A percentile compares a stretch with the other conserved stretches of the same genome.
These are phyloP conservation scores for Penicillium thymicola DNA, from an alignment of 2,329 filamentous ascomycete species.

Conservation along the genomic window DNA sequence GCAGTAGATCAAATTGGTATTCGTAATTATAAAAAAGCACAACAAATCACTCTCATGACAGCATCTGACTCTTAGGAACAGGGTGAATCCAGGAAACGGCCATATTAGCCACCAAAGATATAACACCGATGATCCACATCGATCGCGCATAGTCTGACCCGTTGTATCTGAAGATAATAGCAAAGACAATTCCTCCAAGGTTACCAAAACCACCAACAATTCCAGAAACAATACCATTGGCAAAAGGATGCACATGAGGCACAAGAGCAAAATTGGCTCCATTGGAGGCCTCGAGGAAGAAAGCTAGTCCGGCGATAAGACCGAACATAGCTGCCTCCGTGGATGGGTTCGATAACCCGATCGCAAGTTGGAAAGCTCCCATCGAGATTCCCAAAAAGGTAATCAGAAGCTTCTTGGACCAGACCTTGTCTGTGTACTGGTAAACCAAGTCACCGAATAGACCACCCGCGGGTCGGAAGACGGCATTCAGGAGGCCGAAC, in stretches of 20 bases:
- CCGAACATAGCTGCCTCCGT: conserved; percentile 66
- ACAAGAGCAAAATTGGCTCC: conserved; percentile 84
- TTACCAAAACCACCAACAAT: conserved; percentile 78
- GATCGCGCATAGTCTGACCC: conserved; percentile 65
- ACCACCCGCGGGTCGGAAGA: conserved; percentile 48
- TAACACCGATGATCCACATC: conserved; percentile 78
- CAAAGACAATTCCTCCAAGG: conserved; percentile 79
- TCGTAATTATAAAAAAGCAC: not conserved
- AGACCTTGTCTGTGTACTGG: conserved; percentile 50
- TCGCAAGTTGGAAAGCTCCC: conserved; percentile 60
- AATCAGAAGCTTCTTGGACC: conserved; percentile 63
- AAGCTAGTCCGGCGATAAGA: conserved; percentile 70
- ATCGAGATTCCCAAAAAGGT: conserved; percentile 55
- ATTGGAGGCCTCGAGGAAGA: conserved; percentile 82
- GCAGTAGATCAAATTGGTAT: not conserved
- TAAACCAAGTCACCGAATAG: conserved; percentile 57
- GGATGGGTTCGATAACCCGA: conserved; percentile 62
- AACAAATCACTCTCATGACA: not conserved
- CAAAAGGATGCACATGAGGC: conserved; percentile 77
- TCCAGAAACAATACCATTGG: conserved; percentile 77
- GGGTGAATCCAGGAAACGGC: conserved; percentile 62
- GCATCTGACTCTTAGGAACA: conserved; percentile 52
- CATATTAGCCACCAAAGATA: conserved; percentile 68
- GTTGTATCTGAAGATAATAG: conserved; percentile 76
- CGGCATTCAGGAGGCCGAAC: conserved; percentile 53